Evolutionary conservation across 768 basidiomycete species (phyloP), one percentile per base, ranked within the genome.

Genomic region (Termitomyces sp.): DNA sequence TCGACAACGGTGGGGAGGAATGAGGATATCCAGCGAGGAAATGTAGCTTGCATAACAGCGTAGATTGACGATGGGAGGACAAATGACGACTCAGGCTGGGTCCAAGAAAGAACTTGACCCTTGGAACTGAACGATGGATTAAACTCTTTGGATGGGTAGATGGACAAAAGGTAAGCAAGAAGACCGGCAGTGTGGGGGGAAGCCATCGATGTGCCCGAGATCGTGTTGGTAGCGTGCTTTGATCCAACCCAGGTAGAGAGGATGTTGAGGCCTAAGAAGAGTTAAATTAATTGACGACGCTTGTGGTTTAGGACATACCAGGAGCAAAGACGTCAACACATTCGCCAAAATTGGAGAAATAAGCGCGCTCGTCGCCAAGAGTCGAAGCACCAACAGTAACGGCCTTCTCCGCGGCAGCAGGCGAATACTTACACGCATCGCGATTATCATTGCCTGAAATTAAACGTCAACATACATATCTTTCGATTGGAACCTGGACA

Each of bases 311-410:
- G 5, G 22, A 69, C 73, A 52, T 65, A 76, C 85, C 92, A 51
- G 95, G 96, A 32, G 84, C 95, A 64, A 97, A 95, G 61, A 98
- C 80, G 65, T 98, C 92, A 53, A 98, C 94, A 68, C 95, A 98
- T 53, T 75, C 62, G 22, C 96, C 97, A 64, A 76, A 80, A 82
- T 99, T 99, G 68, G 93, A 95, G 80, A 97, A 94, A 74, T 90
- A 90, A 5, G 92, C 92, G 46, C 91, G 86, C 59, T 87, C 85
- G 61, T 94, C 92, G 44, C 72, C 79, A 24, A 94, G 77, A 1
- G 91, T 92, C 3, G 88, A 89, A 31, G 97, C 97, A 63, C 90
- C 97, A 55, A 98, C 97, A 49, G 97, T 98, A 60, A 99, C 82
- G 16, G 97, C 92, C 55, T 90, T 85, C 76, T 88, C 81, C 5